Percentiles rank a stretch among this genome's conserved stretches.
Evolutionary conservation across 805 yeast genomes (phyloP).

Genomic region (Yarrowia sp.): DNA sequence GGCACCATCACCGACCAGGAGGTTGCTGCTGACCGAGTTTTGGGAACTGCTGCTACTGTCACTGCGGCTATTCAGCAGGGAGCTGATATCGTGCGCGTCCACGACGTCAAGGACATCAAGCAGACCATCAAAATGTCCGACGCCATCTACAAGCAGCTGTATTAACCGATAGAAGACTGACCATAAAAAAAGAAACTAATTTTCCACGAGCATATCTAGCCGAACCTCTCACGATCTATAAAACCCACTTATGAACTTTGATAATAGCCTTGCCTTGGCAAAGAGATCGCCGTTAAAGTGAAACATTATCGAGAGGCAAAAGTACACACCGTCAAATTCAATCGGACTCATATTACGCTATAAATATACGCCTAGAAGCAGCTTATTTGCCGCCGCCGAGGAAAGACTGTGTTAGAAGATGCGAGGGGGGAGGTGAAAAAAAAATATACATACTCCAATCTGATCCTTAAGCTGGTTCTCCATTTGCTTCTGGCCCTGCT

Average conservation of each 20-base stretch:
- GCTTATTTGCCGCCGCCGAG: constrained; percentile 14
- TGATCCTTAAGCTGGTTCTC: constrained; percentile 19
- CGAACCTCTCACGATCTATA: no score
- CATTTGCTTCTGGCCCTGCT: constrained; percentile 25
- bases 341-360: constrained; percentile 3
- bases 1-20: constrained; percentile 66
- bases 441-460: constrained; percentile 20
- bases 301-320: not conserved
- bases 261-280: not conserved
- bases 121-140: constrained; percentile 65
- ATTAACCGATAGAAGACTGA: no score
- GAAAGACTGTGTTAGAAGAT: constrained; percentile 10
- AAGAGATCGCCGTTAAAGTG: not conserved
- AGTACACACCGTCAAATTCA: not conserved
- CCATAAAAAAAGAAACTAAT: no score
- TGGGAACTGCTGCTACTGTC: constrained; percentile 74
- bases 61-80: constrained; percentile 71
- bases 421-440: not conserved
- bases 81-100: constrained; percentile 83
- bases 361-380: not conserved
- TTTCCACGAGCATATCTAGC: no score
- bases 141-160: constrained; percentile 55
- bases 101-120: constrained; percentile 64
- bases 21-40: constrained; percentile 58
- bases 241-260: not conserved